Evolutionary conservation across 371 early-diverging fungal genomes (phyloP).

Genomic region (Apophysomyces variabilis): DNA sequence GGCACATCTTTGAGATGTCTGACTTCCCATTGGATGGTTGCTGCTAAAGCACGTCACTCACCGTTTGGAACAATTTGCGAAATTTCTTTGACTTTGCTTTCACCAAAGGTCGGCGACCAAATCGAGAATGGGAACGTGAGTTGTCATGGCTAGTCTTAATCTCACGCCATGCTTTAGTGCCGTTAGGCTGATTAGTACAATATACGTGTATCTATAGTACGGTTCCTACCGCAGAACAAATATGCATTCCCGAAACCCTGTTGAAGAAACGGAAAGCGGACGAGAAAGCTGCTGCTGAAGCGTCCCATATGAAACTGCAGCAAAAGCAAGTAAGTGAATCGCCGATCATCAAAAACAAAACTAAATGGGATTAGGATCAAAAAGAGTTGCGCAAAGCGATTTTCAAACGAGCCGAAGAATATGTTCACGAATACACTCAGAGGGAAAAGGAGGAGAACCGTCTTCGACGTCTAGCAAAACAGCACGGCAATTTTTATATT

Average conservation of each 20-base stretch:
- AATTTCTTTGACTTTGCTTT: too few species aligned
- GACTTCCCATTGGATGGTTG: too few species aligned
- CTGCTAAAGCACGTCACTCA: too few species aligned
- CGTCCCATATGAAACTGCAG: conserved; percentile 55
- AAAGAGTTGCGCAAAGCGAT: conserved; percentile 39
- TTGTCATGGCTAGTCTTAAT: neutral
- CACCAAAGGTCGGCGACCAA: too few species aligned
- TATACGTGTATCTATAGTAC: conserved; percentile 17
- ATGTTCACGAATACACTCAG: conserved; percentile 92
- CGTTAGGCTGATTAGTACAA: neutral
- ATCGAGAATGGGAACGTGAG: neutral
- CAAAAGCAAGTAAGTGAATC: conserved; percentile 57
- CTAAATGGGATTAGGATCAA: neutral
- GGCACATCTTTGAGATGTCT: too few species aligned
- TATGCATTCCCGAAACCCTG: conserved; percentile 88
- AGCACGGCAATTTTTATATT: conserved; percentile 86
- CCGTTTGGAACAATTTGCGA: too few species aligned
- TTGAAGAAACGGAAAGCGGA: conserved; percentile 92
- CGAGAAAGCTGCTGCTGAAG: conserved; percentile 82
- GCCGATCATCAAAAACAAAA: neutral
- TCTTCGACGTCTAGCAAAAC: conserved; percentile 87
- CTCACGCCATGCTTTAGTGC: neutral
- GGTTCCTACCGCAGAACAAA: conserved; percentile 57
- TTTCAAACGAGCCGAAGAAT: conserved; percentile 96
- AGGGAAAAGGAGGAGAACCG: conserved; percentile 87